phyloP scores from a whole-genome alignment of 352 stramenopile genomes.

The Phytophthora crassamura region DNA sequence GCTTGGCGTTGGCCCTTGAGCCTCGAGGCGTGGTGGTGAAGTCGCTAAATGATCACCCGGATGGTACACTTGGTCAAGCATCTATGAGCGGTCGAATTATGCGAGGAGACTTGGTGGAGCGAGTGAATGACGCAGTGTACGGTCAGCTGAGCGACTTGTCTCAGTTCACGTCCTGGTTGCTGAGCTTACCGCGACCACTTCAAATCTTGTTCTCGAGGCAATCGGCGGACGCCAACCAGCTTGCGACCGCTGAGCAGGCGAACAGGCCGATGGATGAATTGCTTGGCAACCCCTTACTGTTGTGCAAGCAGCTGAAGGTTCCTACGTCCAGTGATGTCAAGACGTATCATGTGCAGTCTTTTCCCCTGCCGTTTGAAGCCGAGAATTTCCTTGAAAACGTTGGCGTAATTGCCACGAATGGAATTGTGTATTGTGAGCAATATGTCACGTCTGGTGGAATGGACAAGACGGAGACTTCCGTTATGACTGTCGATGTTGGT shows the following conservation, averaged over 20 bases:
- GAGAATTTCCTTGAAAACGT: constrained; percentile 46
- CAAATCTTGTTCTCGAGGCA: constrained; percentile 70
- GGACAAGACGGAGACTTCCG: constrained; percentile 1
- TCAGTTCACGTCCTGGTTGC: constrained; percentile 79
- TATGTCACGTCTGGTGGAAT: constrained; percentile 4
- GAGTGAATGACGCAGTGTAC: constrained; percentile 71
- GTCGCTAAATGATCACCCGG: constrained; percentile 75
- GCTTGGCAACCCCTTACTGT: constrained; percentile 25
- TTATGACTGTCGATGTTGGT: constrained; percentile 41
- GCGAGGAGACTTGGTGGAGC: constrained; percentile 76
- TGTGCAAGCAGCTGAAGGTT: constrained; percentile 39
- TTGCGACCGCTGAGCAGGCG: constrained; percentile 14
- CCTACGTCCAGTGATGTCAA: constrained; percentile 40
- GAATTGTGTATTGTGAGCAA: constrained; percentile 45
- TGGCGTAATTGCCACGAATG: constrained; percentile 47
- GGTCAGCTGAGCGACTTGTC: constrained; percentile 74
- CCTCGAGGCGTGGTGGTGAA: constrained; percentile 73
- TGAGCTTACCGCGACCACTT: constrained; percentile 71
- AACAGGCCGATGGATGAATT: constrained; percentile 32
- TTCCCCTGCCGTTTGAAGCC: constrained; percentile 52
- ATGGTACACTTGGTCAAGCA: constrained; percentile 74
- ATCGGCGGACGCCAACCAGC: background rate
- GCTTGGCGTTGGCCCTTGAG: constrained; percentile 78
- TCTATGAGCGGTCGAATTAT: constrained; percentile 68
- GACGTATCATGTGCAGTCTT: constrained; percentile 39